Conservation (phyloP, 176 grass and related monocot genomes). For the Eleusine indica region DNA sequence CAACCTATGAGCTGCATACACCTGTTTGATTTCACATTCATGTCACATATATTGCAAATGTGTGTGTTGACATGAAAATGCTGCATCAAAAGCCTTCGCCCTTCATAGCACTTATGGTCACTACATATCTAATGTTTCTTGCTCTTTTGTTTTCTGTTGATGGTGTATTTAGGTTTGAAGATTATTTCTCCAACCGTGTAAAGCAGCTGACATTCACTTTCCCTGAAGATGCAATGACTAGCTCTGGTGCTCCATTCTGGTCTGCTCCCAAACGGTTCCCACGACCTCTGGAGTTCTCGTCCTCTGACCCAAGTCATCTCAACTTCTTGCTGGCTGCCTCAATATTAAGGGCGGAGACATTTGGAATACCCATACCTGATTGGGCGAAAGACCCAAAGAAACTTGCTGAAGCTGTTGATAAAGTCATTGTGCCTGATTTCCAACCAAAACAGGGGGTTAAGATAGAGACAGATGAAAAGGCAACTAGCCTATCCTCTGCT, state of each 20-base stretch:
- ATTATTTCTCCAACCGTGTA: slow-evolving; percentile 85
- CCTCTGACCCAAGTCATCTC: slow-evolving; percentile 65
- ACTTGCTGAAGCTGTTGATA: slow-evolving; percentile 72
- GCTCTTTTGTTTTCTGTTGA: slow-evolving; percentile 23
- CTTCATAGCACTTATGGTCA: not conserved
- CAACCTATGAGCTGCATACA: not conserved
- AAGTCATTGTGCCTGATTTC: slow-evolving; percentile 75
- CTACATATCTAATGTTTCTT: not conserved
- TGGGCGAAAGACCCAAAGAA: slow-evolving; percentile 72
- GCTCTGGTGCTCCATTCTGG: slow-evolving; percentile 90
- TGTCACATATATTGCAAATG: not conserved
- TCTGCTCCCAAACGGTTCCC: slow-evolving; percentile 94
- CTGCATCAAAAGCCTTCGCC: not conserved
- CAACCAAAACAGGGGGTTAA: slow-evolving; percentile 78
- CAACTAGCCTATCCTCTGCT: slow-evolving; percentile 68
- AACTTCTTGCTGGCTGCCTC: slow-evolving; percentile 72
- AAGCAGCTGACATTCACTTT: slow-evolving; percentile 91
- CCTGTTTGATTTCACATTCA: slow-evolving; percentile 26
- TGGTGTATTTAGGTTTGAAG: slow-evolving; percentile 71
- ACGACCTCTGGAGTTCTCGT: slow-evolving; percentile 65
- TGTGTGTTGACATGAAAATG: not conserved
- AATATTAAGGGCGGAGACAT: slow-evolving; percentile 81
- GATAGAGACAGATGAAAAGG: slow-evolving; percentile 86
- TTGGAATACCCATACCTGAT: slow-evolving; percentile 71
- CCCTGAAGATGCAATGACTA: slow-evolving; percentile 80